These are phyloP conservation scores for Phialophora macrospora DNA, from an alignment of 2,329 filamentous ascomycete species.

Conservation along the genomic window DNA sequence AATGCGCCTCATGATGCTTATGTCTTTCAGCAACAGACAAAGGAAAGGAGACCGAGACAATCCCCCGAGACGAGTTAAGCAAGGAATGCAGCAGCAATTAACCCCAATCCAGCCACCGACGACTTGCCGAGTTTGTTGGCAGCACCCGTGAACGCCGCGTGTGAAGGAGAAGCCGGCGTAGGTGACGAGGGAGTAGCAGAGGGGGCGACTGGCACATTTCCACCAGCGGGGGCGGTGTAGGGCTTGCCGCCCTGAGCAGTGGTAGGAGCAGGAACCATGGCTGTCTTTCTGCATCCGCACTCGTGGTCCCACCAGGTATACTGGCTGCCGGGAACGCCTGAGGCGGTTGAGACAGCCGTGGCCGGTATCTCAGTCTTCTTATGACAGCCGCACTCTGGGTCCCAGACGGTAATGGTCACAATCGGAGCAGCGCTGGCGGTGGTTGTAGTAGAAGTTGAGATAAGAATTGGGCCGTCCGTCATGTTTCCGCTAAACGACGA, in stretches of 20 bases:
- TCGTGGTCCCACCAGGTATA: conserved; percentile 34
- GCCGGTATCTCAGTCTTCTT: conserved; percentile 29
- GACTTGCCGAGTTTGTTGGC: conserved; percentile 26
- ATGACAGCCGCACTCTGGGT: conserved; percentile 33
- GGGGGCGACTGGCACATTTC: conserved; percentile 24
- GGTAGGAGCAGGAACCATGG: conserved; percentile 27
- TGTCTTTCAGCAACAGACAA: conserved; percentile 5
- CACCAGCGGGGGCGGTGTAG: conserved; percentile 28
- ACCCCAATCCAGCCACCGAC: conserved; percentile 23
- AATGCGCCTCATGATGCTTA: conserved; percentile 9
- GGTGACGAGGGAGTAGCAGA: conserved; percentile 4
- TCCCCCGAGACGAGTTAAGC: conserved; percentile 10
- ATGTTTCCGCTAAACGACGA: conserved; percentile 9
- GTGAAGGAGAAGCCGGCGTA: conserved; percentile 18
- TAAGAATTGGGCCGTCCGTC: conserved; percentile 22
- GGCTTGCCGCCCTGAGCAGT: conserved; percentile 24
- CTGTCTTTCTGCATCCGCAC: conserved; percentile 34
- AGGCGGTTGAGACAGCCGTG: conserved; percentile 21
- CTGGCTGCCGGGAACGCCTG: conserved; percentile 21
- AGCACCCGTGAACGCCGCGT: conserved; percentile 27
- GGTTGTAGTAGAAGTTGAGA: conserved; percentile 12
- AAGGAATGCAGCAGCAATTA: conserved; percentile 27
- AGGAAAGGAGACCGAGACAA: neutral
- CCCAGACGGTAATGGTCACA: conserved; percentile 35
- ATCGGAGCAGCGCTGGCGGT: conserved; percentile 7